These are phyloP conservation scores for Syncephalastrum sp. DNA, from an alignment of 371 early-diverging fungal species.

Conservation along the genomic window DNA sequence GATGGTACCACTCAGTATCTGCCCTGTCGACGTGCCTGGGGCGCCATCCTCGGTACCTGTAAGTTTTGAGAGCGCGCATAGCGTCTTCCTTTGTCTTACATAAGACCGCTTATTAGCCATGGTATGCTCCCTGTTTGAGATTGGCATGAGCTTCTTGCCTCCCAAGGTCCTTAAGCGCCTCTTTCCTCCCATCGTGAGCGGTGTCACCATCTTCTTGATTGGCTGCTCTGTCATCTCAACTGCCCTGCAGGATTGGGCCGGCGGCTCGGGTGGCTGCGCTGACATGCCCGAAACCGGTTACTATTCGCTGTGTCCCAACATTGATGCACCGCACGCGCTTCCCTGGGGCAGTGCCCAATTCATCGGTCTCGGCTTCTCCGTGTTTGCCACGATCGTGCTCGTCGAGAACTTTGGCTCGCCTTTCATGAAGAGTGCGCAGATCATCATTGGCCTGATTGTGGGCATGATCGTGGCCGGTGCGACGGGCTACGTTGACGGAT, in stretches of 20 bases:
- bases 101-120: slow-evolving; percentile 23
- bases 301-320: slow-evolving; percentile 54
- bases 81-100: not conserved
- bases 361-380: slow-evolving; percentile 62
- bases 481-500: slow-evolving; percentile 53
- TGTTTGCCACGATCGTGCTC: slow-evolving; percentile 57
- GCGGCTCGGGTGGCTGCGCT: slow-evolving; percentile 44
- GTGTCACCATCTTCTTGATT: slow-evolving; percentile 58
- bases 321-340: slow-evolving; percentile 55
- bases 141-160: slow-evolving; percentile 55
- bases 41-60: slow-evolving; percentile 60
- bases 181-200: slow-evolving; percentile 64
- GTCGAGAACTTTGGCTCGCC: slow-evolving; percentile 67
- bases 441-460: slow-evolving; percentile 60
- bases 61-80: slow-evolving; percentile 9
- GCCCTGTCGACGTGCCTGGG: slow-evolving; percentile 59
- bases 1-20: slow-evolving; percentile 46
- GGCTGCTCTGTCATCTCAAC: slow-evolving; percentile 56
- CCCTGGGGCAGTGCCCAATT: slow-evolving; percentile 64
- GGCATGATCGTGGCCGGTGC: slow-evolving; percentile 64
- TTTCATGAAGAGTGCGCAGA: slow-evolving; percentile 62
- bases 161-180: slow-evolving; percentile 53
- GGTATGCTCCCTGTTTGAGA: slow-evolving; percentile 56
- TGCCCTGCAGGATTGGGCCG: slow-evolving; percentile 59
- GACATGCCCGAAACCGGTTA: slow-evolving; percentile 50